A percentile compares a stretch with the other conserved stretches of the same genome.
phyloP scores from a whole-genome alignment of 1,139 yeast genomes.

The Saccharomyces hybrid region DNA sequence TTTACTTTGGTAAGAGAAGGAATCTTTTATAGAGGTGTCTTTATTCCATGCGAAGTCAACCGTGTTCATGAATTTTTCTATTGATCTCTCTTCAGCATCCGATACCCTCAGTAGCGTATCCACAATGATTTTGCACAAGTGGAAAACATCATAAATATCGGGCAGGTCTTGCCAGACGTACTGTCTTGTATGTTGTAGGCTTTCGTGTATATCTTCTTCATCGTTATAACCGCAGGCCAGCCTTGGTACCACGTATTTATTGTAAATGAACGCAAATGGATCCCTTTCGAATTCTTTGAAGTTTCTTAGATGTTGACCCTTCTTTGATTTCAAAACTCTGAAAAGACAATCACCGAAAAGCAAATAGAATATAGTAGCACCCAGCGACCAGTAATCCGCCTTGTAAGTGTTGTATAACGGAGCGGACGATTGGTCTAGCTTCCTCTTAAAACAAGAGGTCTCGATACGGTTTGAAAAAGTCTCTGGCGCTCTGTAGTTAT shows the following conservation, averaged over 20 bases:
- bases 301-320: constrained; percentile 13
- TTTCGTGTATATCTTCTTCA: neutral
- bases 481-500: constrained; percentile 94
- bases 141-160: constrained; percentile 10
- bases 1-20: constrained; percentile 1
- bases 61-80: constrained; percentile 8
- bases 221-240: neutral
- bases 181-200: neutral
- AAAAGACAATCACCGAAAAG: constrained; percentile 87
- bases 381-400: constrained; percentile 88
- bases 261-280: constrained; percentile 21
- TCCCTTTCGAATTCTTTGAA: constrained; percentile 18
- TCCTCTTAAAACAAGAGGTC: constrained; percentile 20
- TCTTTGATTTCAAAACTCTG: constrained; percentile 42
- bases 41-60: constrained; percentile 3
- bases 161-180: constrained; percentile 15
- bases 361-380: constrained; percentile 70
- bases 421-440: neutral
- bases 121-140: constrained; percentile 15
- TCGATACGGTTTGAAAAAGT: constrained; percentile 27
- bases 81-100: constrained; percentile 14
- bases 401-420: constrained; percentile 43
- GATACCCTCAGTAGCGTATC: constrained; percentile 12
- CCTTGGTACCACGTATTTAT: constrained; percentile 17
- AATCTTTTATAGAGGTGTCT: constrained; percentile 1